Conservation (phyloP, 2,329 filamentous ascomycete species). For the Thermothelomyces thermophilus region DNA sequence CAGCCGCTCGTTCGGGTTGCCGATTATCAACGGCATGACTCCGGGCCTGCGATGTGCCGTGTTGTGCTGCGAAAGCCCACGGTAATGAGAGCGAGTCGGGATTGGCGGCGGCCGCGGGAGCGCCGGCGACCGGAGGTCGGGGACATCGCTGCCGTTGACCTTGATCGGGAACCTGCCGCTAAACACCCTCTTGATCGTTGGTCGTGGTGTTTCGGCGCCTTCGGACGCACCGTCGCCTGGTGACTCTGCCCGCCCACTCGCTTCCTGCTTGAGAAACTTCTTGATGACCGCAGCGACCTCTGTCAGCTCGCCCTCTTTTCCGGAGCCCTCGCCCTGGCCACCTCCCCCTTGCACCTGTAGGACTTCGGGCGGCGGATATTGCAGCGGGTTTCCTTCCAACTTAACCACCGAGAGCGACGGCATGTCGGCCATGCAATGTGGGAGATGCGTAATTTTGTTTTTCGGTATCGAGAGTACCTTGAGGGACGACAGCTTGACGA, state of each 20-base stretch:
- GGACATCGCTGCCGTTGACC: slow-evolving; percentile 65
- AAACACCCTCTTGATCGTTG: slow-evolving; percentile 51
- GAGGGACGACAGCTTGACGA: slow-evolving; percentile 72
- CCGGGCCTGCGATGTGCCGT: slow-evolving; percentile 60
- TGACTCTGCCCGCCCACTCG: slow-evolving; percentile 46
- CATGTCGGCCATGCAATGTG: slow-evolving; percentile 82
- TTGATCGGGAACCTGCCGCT: slow-evolving; percentile 63
- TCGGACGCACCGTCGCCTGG: slow-evolving; percentile 62
- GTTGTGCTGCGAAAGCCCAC: slow-evolving; percentile 64
- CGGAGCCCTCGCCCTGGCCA: slow-evolving; percentile 47
- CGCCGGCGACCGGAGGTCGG: slow-evolving; percentile 62
- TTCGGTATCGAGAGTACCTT: slow-evolving; percentile 84
- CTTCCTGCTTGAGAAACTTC: slow-evolving; percentile 48
- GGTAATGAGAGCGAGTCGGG: slow-evolving; percentile 73
- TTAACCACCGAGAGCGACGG: slow-evolving; percentile 82
- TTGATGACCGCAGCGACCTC: slow-evolving; percentile 57
- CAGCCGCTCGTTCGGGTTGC: slow-evolving; percentile 60
- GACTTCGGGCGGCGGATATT: slow-evolving; percentile 67
- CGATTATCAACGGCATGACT: slow-evolving; percentile 63
- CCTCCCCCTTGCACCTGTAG: slow-evolving; percentile 52
- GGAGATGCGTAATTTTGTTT: slow-evolving; percentile 80
- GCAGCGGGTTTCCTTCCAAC: slow-evolving; percentile 79
- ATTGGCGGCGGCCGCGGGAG: slow-evolving; percentile 66
- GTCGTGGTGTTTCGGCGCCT: slow-evolving; percentile 70
- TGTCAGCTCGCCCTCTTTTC: slow-evolving; percentile 58